A percentile compares a stretch with the other conserved stretches of the same genome.
These are phyloP conservation scores for Coniochaeta sp. DNA, from an alignment of 2,329 filamentous ascomycete genomes.

Conservation along the genomic window DNA sequence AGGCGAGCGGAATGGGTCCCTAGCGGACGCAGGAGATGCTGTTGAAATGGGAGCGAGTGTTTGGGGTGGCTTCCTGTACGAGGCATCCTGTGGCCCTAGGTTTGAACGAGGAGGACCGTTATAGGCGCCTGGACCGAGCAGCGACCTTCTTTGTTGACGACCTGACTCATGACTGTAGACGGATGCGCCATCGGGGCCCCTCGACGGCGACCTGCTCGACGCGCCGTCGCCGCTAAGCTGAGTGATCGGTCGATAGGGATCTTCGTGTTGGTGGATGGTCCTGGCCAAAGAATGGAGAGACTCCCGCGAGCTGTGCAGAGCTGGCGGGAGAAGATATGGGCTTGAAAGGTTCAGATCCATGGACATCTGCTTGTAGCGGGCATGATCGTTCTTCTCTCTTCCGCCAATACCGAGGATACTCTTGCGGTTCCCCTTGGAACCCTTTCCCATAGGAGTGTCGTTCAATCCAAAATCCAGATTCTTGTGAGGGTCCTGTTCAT, in stretches of 20 bases:
- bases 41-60: conserved; percentile 4
- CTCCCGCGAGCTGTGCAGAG: conserved; percentile 70
- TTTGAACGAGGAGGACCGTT: conserved; percentile 32
- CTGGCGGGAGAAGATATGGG: conserved; percentile 89
- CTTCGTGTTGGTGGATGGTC: conserved; percentile 66
- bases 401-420: conserved; percentile 44
- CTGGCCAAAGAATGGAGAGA: conserved; percentile 82
- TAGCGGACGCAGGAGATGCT: conserved; percentile 7
- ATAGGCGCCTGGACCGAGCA: conserved; percentile 21
- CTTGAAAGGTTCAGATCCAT: conserved; percentile 71
- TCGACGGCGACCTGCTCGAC: conserved; percentile 46
- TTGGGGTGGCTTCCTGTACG: conserved; percentile 11
- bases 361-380: conserved; percentile 46
- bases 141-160: neutral
- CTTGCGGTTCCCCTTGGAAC: conserved; percentile 39
- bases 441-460: conserved; percentile 35
- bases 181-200: conserved; percentile 35
- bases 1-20: conserved; percentile 5
- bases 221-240: conserved; percentile 52
- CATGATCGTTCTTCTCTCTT: conserved; percentile 44
- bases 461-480: conserved; percentile 88
- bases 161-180: conserved; percentile 21
- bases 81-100: conserved; percentile 34
- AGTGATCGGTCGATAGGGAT: conserved; percentile 69
- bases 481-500: conserved; percentile 78